These are phyloP conservation scores for Vaccinium vitisidaea DNA, from an alignment of 148 eudicot genomes.

Conservation along the genomic window DNA sequence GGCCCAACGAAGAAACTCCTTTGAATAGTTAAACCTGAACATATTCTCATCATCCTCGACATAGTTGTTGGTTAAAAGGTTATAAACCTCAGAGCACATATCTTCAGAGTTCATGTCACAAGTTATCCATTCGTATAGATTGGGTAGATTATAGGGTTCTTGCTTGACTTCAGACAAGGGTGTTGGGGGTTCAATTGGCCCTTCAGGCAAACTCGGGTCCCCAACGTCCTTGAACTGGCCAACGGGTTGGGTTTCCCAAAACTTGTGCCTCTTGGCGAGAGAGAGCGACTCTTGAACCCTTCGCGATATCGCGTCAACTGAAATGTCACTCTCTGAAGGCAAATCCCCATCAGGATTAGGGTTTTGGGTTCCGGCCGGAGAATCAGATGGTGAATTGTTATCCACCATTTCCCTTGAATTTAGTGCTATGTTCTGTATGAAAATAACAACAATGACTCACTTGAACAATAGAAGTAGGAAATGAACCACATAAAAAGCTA, in stretches of 20 bases:
- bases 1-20: constrained; percentile 82
- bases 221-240: constrained; percentile 70
- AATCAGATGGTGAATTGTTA: constrained; percentile 24
- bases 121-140: constrained; percentile 76
- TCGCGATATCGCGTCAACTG: constrained; percentile 40
- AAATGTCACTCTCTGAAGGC: constrained; percentile 27
- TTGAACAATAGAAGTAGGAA: neutral
- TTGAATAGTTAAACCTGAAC: constrained; percentile 86
- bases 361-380: constrained; percentile 26
- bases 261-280: constrained; percentile 53
- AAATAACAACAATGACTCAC: neutral
- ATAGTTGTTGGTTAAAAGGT: constrained; percentile 67
- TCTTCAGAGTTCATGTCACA: constrained; percentile 78
- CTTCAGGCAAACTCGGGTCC: constrained; percentile 57
- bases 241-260: constrained; percentile 83
- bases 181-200: constrained; percentile 65
- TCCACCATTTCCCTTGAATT: constrained; percentile 38
- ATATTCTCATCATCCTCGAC: constrained; percentile 95
- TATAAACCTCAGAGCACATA: constrained; percentile 74
- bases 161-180: constrained; percentile 62
- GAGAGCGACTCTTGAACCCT: constrained; percentile 65
- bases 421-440: constrained; percentile 1
- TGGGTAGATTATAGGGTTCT: constrained; percentile 73
- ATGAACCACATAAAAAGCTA: neutral
- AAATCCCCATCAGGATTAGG: constrained; percentile 30